These are phyloP conservation scores for Phialophora chinensis DNA, from an alignment of 2,329 filamentous ascomycete species.

Conservation along the genomic window DNA sequence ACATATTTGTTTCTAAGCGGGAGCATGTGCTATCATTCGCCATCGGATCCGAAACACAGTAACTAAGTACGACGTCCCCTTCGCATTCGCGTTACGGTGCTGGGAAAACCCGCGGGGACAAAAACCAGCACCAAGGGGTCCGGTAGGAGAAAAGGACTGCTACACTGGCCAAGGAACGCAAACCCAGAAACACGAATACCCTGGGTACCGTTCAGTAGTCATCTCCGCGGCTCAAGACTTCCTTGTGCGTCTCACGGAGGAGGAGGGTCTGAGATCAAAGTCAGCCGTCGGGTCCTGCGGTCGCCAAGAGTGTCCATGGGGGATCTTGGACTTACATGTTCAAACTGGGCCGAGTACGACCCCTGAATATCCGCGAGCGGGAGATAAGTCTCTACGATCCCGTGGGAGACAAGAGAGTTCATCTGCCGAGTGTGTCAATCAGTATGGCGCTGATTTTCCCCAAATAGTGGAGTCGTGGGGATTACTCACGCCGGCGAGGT, in stretches of 20 bases:
- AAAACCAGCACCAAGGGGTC: constrained; percentile 37
- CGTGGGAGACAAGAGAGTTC: constrained; percentile 63
- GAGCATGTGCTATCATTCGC: neutral
- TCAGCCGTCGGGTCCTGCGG: neutral
- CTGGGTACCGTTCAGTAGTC: constrained; percentile 52
- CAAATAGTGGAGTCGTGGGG: neutral
- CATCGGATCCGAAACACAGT: neutral
- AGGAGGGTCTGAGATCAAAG: constrained; percentile 45
- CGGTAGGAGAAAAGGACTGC: constrained; percentile 25
- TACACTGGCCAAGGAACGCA: neutral
- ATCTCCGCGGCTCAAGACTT: constrained; percentile 59
- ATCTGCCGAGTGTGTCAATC: constrained; percentile 49
- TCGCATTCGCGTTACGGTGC: constrained; percentile 32
- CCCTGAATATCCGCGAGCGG: constrained; percentile 65
- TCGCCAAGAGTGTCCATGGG: neutral
- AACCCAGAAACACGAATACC: neutral
- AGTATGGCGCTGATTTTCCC: neutral
- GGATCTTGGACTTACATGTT: constrained; percentile 54
- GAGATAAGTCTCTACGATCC: constrained; percentile 62
- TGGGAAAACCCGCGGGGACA: constrained; percentile 31
- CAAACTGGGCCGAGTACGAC: constrained; percentile 69
- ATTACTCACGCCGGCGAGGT: constrained; percentile 61
- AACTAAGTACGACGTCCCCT: constrained; percentile 6
- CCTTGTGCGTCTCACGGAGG: constrained; percentile 48
- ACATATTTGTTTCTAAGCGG: neutral